Percentiles rank a stretch among this genome's conserved stretches.
Evolutionary conservation across 352 stramenopile genomes (phyloP).

Genomic region (Globisporangium abappressorium): DNA sequence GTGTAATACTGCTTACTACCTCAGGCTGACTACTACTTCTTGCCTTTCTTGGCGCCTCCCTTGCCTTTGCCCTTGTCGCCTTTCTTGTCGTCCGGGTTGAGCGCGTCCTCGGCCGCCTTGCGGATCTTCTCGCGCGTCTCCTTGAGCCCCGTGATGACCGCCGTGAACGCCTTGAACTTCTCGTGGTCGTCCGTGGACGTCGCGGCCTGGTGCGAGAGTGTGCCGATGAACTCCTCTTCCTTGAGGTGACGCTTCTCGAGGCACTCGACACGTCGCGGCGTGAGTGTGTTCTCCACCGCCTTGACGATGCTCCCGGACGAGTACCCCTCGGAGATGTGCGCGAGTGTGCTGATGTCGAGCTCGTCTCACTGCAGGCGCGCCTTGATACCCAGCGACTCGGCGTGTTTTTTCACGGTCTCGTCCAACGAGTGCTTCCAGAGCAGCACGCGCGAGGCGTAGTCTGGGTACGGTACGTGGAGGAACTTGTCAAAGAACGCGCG

Average conservation of each 20-base stretch:
- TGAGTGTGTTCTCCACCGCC: slow-evolving; percentile 79
- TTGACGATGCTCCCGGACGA: slow-evolving; percentile 80
- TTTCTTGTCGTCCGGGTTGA: slow-evolving; percentile 69
- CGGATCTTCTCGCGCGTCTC: slow-evolving; percentile 65
- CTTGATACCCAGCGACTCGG: slow-evolving; percentile 26
- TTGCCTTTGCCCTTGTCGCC: slow-evolving; percentile 67
- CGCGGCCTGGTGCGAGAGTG: slow-evolving; percentile 59
- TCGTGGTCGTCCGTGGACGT: slow-evolving; percentile 72
- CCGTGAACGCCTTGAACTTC: slow-evolving; percentile 78
- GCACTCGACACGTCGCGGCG: slow-evolving; percentile 65
- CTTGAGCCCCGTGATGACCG: slow-evolving; percentile 68
- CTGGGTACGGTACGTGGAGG: slow-evolving; percentile 89
- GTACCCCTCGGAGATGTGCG: slow-evolving; percentile 91
- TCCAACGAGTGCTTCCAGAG: slow-evolving; percentile 87
- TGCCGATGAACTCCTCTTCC: slow-evolving; percentile 87
- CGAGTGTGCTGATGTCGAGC: slow-evolving; percentile 87
- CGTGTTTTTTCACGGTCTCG: slow-evolving; percentile 39
- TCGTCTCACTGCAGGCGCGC: slow-evolving; percentile 30
- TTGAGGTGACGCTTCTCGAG: slow-evolving; percentile 73
- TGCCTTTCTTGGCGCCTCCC: slow-evolving; percentile 57
- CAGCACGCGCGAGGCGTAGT: slow-evolving; percentile 88
- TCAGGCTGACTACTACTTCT: slow-evolving; percentile 37
- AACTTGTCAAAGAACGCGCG: slow-evolving; percentile 91
- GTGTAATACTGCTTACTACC: background rate
- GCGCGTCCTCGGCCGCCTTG: slow-evolving; percentile 52